These are phyloP conservation scores for Penicillium coprophilum DNA, from an alignment of 495 filamentous ascomycete species.

Conservation along the genomic window DNA sequence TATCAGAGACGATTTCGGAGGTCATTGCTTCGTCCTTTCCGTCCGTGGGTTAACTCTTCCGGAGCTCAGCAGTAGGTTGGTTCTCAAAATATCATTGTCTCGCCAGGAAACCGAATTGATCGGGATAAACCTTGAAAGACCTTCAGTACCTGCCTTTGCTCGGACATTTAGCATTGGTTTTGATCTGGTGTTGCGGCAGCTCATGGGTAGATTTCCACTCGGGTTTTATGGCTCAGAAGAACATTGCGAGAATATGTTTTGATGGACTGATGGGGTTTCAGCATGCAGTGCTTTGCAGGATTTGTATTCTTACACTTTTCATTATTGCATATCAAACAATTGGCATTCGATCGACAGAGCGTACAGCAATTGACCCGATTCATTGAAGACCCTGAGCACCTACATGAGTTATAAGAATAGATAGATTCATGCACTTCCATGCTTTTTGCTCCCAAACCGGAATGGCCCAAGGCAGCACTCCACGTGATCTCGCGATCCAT, in stretches of 20 bases:
- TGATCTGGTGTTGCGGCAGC: not conserved
- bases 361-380: not conserved
- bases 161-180: constrained; percentile 8
- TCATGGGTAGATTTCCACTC: not conserved
- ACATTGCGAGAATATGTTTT: not conserved
- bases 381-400: not conserved
- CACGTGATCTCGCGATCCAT: constrained; percentile 47
- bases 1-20: constrained; percentile 15
- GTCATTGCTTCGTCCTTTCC: constrained; percentile 19
- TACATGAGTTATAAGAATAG: not conserved
- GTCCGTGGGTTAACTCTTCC: constrained; percentile 3
- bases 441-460: constrained; percentile 7
- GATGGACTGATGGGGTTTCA: not conserved
- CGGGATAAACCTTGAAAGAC: not conserved
- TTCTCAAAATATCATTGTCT: not conserved
- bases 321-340: constrained; percentile 12
- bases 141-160: not conserved
- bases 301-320: constrained; percentile 18
- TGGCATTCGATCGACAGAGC: not conserved
- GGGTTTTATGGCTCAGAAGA: not conserved
- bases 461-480: constrained; percentile 10
- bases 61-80: not conserved
- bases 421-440: not conserved
- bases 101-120: not conserved
- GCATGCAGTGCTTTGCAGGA: not conserved